Evolutionary conservation across 1,139 yeast species (phyloP).

Genomic region (Chernovozyma aurita): DNA sequence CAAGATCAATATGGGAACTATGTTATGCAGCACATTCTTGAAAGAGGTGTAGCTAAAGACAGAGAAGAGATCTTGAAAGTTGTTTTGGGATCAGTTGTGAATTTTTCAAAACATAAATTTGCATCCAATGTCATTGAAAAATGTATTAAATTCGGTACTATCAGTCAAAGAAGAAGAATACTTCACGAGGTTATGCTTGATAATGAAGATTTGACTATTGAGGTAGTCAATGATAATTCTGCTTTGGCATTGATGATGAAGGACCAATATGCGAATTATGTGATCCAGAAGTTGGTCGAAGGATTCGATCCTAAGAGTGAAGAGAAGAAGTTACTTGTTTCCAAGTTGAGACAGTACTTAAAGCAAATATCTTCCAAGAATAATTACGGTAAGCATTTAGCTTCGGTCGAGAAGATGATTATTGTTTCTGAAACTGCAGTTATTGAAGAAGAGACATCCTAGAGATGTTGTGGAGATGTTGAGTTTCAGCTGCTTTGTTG

Average conservation of each 20-base stretch:
- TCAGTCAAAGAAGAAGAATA: conserved; percentile 57
- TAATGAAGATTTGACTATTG: conserved; percentile 38
- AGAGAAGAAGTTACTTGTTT: conserved; percentile 59
- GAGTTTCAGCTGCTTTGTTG: not conserved
- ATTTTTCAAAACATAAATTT: conserved; percentile 88
- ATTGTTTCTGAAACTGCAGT: conserved; percentile 50
- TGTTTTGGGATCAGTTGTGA: conserved; percentile 60
- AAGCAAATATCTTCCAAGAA: conserved; percentile 53
- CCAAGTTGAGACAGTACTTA: conserved; percentile 58
- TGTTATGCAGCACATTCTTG: conserved; percentile 92
- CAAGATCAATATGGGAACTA: conserved; percentile 98
- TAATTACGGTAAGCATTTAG: conserved; percentile 76
- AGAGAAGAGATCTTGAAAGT: conserved; percentile 38
- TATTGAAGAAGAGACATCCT: conserved; percentile 21
- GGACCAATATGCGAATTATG: conserved; percentile 97
- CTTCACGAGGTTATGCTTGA: conserved; percentile 58
- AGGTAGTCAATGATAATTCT: conserved; percentile 52
- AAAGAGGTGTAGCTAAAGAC: conserved; percentile 58
- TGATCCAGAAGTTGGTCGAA: conserved; percentile 89
- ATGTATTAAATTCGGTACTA: conserved; percentile 72
- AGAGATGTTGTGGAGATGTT: not conserved
- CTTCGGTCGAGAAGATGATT: conserved; percentile 78
- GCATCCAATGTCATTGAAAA: conserved; percentile 97
- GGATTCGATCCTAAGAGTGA: conserved; percentile 61
- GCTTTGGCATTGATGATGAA: conserved; percentile 86